phyloP scores from a whole-genome alignment of 179 eudicot genomes.

The Silene noctiflora region DNA sequence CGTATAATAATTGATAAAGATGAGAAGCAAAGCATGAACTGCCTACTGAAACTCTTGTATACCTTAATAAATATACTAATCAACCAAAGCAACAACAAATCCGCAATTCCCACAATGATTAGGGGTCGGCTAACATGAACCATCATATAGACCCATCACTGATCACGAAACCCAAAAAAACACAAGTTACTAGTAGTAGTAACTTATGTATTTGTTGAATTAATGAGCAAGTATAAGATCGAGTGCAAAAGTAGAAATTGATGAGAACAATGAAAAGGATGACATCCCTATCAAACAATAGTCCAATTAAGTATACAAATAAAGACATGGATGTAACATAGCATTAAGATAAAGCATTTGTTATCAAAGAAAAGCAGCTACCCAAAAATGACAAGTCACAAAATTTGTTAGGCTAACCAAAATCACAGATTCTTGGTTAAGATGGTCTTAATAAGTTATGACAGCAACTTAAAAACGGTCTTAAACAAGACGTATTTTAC shows the following conservation, averaged over 20 bases:
- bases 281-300: neutral
- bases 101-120: neutral
- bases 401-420: constrained; percentile 8
- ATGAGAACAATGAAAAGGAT: neutral
- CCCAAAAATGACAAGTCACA: neutral
- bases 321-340: neutral
- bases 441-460: no score
- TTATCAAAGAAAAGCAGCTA: constrained; percentile 8
- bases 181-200: no score
- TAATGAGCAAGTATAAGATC: no score
- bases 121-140: neutral
- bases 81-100: neutral
- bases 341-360: neutral
- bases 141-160: neutral
- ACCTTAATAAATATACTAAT: no score
- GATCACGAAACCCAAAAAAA: neutral
- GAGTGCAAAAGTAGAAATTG: constrained; percentile 8
- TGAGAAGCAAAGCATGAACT: constrained; percentile 12
- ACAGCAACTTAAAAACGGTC: no score
- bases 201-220: no score
- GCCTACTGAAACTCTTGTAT: neutral
- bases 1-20: no score
- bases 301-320: constrained; percentile 17
- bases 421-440: no score
- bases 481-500: no score